A percentile compares a stretch with the other conserved stretches of the same genome.
Conservation (phyloP, 1,139 yeast genomes). For the Yamadazyma trypodendri region DNA sequence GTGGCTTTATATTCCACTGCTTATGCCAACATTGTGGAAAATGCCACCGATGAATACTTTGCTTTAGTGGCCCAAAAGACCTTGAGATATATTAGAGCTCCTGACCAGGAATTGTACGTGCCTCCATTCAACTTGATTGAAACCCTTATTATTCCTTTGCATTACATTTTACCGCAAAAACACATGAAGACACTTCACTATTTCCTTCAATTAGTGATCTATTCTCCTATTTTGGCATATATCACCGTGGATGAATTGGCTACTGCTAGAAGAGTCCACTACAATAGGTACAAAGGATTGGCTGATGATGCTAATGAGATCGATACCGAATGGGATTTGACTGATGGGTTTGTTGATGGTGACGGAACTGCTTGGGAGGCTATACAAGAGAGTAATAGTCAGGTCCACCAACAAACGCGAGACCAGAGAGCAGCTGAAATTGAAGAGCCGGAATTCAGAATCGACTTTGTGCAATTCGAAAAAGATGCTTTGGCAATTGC, state of each 20-base stretch:
- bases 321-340: constrained; percentile 79
- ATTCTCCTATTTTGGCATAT: constrained; percentile 63
- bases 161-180: constrained; percentile 26
- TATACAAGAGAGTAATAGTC: constrained; percentile 38
- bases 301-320: constrained; percentile 81
- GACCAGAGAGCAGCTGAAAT: constrained; percentile 61
- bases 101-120: constrained; percentile 80
- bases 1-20: constrained; percentile 86
- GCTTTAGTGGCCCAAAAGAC: constrained; percentile 86
- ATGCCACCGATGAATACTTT: constrained; percentile 78
- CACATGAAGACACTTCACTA: constrained; percentile 42
- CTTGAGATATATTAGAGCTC: constrained; percentile 80
- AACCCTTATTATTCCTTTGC: constrained; percentile 39
- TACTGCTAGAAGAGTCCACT: constrained; percentile 66
- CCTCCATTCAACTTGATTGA: constrained; percentile 85
- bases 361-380: constrained; percentile 38
- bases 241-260: constrained; percentile 65
- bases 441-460: constrained; percentile 70
- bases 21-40: constrained; percentile 75
- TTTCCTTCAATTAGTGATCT: constrained; percentile 59
- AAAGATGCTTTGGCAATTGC: constrained; percentile 44
- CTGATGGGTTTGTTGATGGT: constrained; percentile 65
- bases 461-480: constrained; percentile 49
- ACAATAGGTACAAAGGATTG: constrained; percentile 63
- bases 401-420: constrained; percentile 39